phyloP scores from a whole-genome alignment of 202 grass and related monocot species.

The Carex sylvatica region DNA sequence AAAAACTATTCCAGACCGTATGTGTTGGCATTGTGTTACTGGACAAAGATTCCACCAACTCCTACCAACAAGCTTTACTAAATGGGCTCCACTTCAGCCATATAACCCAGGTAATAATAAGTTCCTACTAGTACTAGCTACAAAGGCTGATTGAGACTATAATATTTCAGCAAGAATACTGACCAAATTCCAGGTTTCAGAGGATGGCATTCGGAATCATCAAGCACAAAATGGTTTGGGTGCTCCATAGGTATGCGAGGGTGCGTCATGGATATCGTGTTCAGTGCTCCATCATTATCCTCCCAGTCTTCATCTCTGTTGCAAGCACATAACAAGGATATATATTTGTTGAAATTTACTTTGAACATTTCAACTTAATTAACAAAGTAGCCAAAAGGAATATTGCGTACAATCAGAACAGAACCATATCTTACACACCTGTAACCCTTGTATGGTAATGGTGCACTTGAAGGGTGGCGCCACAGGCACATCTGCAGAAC shows the following conservation, averaged over 20 bases:
- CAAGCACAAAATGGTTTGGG: slow-evolving; percentile 63
- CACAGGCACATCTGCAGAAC: slow-evolving; percentile 96
- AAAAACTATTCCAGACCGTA: background rate
- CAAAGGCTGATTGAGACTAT: background rate
- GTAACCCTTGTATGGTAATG: slow-evolving; percentile 94
- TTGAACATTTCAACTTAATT: background rate
- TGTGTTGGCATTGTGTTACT: background rate
- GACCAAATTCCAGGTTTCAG: slow-evolving; percentile 92
- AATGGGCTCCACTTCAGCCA: too few relatives aligned
- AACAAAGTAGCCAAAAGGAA: background rate
- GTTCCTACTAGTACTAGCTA: background rate
- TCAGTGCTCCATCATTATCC: slow-evolving; percentile 95
- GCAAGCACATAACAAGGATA: background rate
- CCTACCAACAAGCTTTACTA: background rate
- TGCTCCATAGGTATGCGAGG: slow-evolving; percentile 80
- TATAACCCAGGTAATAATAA: background rate
- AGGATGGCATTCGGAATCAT: slow-evolving; percentile 88
- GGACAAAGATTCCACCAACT: background rate
- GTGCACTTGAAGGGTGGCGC: slow-evolving; percentile 53
- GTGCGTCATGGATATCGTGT: slow-evolving; percentile 91
- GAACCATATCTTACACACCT: slow-evolving; percentile 36
- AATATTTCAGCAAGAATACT: slow-evolving; percentile 32
- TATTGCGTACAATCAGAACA: background rate
- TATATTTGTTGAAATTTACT: slow-evolving; percentile 1
- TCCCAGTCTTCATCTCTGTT: slow-evolving; percentile 99